Conservation (phyloP, 345 rosid species). For the Luvunga scandens region DNA sequence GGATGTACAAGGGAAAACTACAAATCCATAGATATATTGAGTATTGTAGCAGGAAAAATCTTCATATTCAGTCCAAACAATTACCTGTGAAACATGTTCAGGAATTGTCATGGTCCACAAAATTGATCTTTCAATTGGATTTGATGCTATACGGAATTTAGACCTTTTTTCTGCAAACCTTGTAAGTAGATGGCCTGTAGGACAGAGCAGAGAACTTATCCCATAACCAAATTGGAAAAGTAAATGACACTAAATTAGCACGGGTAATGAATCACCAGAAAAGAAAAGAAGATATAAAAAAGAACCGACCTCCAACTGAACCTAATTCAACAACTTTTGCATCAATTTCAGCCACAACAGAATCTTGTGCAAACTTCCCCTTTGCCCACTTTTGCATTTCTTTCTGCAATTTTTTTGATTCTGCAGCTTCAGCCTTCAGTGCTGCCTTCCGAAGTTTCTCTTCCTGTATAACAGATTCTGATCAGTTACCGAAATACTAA, state of each 20-base stretch:
- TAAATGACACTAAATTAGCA: constrained; percentile 16
- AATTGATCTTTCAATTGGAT: constrained; percentile 82
- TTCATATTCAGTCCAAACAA: constrained; percentile 10
- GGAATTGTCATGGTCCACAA: constrained; percentile 83
- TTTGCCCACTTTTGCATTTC: constrained; percentile 86
- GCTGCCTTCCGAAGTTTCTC: constrained; percentile 77
- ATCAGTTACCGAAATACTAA: constrained; percentile 8
- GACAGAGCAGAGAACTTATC: constrained; percentile 26
- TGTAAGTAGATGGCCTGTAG: constrained; percentile 77
- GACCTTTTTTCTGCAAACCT: constrained; percentile 84
- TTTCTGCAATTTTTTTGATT: constrained; percentile 64
- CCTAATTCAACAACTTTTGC: constrained; percentile 79
- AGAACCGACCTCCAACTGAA: constrained; percentile 68
- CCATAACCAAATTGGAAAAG: constrained; percentile 5
- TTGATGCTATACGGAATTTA: constrained; percentile 57
- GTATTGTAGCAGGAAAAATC: background rate
- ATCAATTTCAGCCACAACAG: constrained; percentile 80
- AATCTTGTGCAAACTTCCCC: constrained; percentile 81
- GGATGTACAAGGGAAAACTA: background rate
- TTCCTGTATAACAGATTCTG: constrained; percentile 49
- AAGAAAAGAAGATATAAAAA: constrained; percentile 6
- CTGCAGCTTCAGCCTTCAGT: constrained; percentile 82
- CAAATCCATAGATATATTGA: background rate
- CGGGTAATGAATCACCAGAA: background rate
- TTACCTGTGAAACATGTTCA: constrained; percentile 70